These are phyloP conservation scores for Pythium aristosporum DNA, from an alignment of 352 stramenopile species.

Conservation along the genomic window DNA sequence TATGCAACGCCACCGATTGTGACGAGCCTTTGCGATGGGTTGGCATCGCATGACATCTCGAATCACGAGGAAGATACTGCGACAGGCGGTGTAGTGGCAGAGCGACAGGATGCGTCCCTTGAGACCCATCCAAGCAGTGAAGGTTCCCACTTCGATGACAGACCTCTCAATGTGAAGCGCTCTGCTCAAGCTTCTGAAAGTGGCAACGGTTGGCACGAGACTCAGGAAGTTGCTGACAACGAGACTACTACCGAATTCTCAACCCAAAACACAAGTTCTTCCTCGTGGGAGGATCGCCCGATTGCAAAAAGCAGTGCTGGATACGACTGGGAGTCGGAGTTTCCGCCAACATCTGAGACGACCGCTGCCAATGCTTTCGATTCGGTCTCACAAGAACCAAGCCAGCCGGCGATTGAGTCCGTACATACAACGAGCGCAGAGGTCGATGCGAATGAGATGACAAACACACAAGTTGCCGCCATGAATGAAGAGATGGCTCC, in stretches of 20 bases:
- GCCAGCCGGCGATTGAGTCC: background rate
- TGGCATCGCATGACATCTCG: constrained; percentile 18
- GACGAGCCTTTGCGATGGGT: constrained; percentile 10
- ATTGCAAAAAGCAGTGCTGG: background rate
- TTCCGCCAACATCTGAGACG: background rate
- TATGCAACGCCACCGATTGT: constrained; percentile 8
- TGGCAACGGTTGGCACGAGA: background rate
- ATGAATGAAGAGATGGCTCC: background rate
- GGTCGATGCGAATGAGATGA: background rate
- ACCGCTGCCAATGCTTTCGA: background rate
- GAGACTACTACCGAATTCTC: background rate
- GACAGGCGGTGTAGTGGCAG: background rate
- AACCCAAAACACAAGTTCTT: background rate
- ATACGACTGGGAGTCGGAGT: constrained; percentile 3
- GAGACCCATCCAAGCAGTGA: background rate
- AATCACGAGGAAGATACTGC: background rate
- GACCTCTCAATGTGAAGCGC: constrained; percentile 9
- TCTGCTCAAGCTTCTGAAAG: background rate
- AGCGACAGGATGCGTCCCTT: background rate
- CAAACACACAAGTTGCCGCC: background rate
- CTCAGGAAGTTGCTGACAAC: background rate
- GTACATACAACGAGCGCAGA: background rate
- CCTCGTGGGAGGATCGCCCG: constrained; percentile 18
- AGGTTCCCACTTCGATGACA: constrained; percentile 8
- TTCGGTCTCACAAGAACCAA: background rate